phyloP scores from a whole-genome alignment of 2,329 filamentous ascomycete genomes.

The Triangularia setosa region DNA sequence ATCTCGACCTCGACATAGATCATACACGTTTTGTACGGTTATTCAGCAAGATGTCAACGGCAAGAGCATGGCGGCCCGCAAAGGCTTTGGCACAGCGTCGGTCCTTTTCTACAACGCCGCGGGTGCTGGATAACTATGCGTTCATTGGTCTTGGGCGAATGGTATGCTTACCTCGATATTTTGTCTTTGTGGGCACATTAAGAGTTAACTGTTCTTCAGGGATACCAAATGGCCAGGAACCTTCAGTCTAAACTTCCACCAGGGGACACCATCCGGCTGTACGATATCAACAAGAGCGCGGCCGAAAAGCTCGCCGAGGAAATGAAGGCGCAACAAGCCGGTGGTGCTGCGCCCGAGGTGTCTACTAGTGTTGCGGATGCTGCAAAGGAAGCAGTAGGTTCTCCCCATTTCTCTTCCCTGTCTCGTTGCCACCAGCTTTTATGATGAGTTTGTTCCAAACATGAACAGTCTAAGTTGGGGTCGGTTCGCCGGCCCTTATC shows the following conservation, averaged over 20 bases:
- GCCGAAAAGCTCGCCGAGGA: slow-evolving; percentile 46
- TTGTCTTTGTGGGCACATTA: neutral
- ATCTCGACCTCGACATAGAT: neutral
- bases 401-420: neutral
- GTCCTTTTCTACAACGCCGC: slow-evolving; percentile 47
- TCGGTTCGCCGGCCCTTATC: slow-evolving; percentile 49
- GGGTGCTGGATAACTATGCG: slow-evolving; percentile 50
- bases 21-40: neutral
- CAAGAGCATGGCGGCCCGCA: slow-evolving; percentile 25
- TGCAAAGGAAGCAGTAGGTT: slow-evolving; percentile 49
- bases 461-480: slow-evolving; percentile 67
- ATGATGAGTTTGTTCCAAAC: slow-evolving; percentile 37
- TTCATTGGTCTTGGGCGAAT: slow-evolving; percentile 60
- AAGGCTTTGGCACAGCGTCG: slow-evolving; percentile 38
- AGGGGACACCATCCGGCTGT: slow-evolving; percentile 49
- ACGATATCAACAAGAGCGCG: slow-evolving; percentile 53
- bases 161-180: slow-evolving; percentile 38
- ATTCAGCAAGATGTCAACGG: slow-evolving; percentile 22
- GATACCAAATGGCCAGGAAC: slow-evolving; percentile 61
- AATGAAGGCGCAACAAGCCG: slow-evolving; percentile 39
- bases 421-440: slow-evolving; percentile 18
- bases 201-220: slow-evolving; percentile 35
- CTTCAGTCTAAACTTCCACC: slow-evolving; percentile 53
- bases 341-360: slow-evolving; percentile 45
- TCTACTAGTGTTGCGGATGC: slow-evolving; percentile 46